A percentile compares a stretch with the other conserved stretches of the same genome.
Evolutionary conservation across 208 protist genomes (phyloP).

Genomic region (Perkinsela sp.): DNA sequence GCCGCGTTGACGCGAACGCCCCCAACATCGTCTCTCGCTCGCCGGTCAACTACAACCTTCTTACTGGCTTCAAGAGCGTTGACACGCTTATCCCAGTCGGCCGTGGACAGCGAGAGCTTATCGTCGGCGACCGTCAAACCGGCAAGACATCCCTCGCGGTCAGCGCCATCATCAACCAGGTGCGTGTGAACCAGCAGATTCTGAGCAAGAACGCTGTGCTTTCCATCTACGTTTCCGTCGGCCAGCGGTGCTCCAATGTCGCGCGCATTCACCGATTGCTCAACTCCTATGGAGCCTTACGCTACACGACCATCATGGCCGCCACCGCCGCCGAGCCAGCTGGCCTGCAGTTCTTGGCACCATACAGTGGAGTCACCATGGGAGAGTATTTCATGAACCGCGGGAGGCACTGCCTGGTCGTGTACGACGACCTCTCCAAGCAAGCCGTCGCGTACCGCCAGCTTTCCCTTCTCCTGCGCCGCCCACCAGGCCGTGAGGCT

Average conservation of each 20-base stretch:
- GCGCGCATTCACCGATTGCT: slow-evolving; percentile 53
- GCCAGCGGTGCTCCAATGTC: slow-evolving; percentile 71
- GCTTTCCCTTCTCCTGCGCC: slow-evolving; percentile 66
- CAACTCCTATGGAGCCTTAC: slow-evolving; percentile 38
- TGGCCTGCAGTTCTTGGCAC: slow-evolving; percentile 63
- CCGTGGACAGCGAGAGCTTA: slow-evolving; percentile 70
- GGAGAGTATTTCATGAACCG: slow-evolving; percentile 72
- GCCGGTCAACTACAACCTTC: slow-evolving; percentile 69
- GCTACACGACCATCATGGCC: slow-evolving; percentile 62
- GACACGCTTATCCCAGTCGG: slow-evolving; percentile 73
- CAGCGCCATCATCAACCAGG: slow-evolving; percentile 72
- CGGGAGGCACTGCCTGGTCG: slow-evolving; percentile 60
- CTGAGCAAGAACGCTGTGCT: slow-evolving; percentile 59
- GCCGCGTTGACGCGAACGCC: slow-evolving; percentile 57
- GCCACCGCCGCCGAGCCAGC: slow-evolving; percentile 62
- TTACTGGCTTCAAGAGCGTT: slow-evolving; percentile 66
- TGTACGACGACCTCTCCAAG: slow-evolving; percentile 76
- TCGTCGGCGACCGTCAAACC: slow-evolving; percentile 71
- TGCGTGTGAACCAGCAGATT: slow-evolving; percentile 48
- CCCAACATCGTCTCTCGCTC: slow-evolving; percentile 67
- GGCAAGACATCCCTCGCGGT: slow-evolving; percentile 72
- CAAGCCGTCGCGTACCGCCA: slow-evolving; percentile 76
- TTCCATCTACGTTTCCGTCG: slow-evolving; percentile 70
- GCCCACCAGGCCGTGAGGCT: slow-evolving; percentile 61
- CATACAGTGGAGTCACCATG: slow-evolving; percentile 62